Conservation (phyloP, 108 stramenopile genomes). For the Nitzschia putrida region DNA sequence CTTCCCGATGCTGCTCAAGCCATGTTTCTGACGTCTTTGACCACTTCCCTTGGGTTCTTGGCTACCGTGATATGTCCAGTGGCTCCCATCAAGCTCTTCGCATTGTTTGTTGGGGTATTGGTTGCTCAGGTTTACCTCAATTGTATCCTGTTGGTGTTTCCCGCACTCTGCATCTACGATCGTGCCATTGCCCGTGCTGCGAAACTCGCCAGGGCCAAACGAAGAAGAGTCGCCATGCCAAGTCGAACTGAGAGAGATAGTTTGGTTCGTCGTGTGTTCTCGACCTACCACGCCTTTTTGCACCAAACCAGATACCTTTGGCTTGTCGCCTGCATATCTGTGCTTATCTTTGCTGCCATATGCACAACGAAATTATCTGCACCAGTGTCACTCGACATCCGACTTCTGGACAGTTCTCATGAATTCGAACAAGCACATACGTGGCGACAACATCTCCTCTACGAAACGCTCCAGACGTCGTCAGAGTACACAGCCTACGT, state of each 20-base stretch:
- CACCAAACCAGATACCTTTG: slow-evolving; percentile 29
- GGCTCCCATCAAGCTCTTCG: slow-evolving; percentile 42
- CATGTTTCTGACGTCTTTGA: slow-evolving; percentile 46
- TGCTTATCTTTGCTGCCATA: slow-evolving; percentile 11
- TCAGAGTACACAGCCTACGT: slow-evolving; percentile 27
- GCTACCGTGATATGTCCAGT: slow-evolving; percentile 44
- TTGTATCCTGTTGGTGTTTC: slow-evolving; percentile 41
- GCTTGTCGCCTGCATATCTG: slow-evolving; percentile 18
- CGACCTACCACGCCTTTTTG: slow-evolving; percentile 24
- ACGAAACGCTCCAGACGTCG: slow-evolving; percentile 9
- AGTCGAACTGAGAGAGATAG: not conserved
- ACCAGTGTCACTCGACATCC: slow-evolving; percentile 34
- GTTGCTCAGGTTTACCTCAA: slow-evolving; percentile 40
- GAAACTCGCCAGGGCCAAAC: not conserved
- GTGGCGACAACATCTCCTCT: slow-evolving; percentile 30
- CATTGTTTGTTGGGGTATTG: slow-evolving; percentile 50
- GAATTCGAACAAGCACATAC: slow-evolving; percentile 26
- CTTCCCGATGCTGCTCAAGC: slow-evolving; percentile 49
- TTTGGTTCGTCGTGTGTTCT: slow-evolving; percentile 35
- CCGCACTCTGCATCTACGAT: slow-evolving; percentile 52
- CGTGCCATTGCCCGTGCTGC: not conserved
- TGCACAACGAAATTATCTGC: slow-evolving; percentile 24
- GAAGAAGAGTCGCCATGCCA: not conserved
- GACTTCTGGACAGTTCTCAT: slow-evolving; percentile 21
- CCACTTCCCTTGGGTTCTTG: slow-evolving; percentile 49